Conservation (phyloP, 495 filamentous ascomycete genomes). For the Trichocladium antarcticum region DNA sequence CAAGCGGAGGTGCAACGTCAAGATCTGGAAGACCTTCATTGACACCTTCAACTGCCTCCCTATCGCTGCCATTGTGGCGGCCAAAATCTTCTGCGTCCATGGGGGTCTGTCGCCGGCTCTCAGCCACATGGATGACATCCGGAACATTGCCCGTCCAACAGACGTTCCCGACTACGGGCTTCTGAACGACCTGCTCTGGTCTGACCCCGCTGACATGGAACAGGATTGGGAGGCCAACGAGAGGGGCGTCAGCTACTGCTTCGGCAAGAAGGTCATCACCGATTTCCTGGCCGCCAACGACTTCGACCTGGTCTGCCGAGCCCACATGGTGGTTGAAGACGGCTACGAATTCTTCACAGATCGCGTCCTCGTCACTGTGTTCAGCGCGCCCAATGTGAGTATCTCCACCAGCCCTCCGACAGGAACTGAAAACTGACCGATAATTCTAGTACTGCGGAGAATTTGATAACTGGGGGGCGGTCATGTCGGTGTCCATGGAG, state of each 20-base stretch:
- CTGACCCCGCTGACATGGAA: conserved; percentile 96
- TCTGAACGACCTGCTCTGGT: conserved; percentile 94
- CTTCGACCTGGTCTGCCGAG: conserved; percentile 92
- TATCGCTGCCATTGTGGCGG: conserved; percentile 90
- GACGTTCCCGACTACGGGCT: conserved; percentile 97
- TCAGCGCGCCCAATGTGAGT: conserved; percentile 93
- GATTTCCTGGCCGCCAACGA: conserved; percentile 91
- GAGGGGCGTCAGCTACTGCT: conserved; percentile 94
- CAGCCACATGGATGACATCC: conserved; percentile 96
- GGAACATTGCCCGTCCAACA: conserved; percentile 87
- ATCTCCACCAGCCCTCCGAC: not conserved
- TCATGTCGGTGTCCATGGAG: conserved; percentile 93
- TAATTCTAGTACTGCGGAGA: conserved; percentile 80
- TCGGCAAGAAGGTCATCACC: conserved; percentile 96
- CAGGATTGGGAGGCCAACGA: conserved; percentile 97
- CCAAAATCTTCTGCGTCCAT: conserved; percentile 98
- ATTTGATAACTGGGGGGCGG: conserved; percentile 98
- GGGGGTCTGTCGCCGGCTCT: conserved; percentile 88
- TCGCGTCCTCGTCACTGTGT: conserved; percentile 89
- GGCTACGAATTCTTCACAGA: conserved; percentile 99
- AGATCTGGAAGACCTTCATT: conserved; percentile 98
- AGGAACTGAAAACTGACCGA: conserved; percentile 1
- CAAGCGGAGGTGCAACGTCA: conserved; percentile 94
- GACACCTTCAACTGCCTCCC: conserved; percentile 96
- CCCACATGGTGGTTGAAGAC: conserved; percentile 99